Base-by-base conservation (phyloP, 139 green algal species). In the Chlorella ohadii region DNA sequence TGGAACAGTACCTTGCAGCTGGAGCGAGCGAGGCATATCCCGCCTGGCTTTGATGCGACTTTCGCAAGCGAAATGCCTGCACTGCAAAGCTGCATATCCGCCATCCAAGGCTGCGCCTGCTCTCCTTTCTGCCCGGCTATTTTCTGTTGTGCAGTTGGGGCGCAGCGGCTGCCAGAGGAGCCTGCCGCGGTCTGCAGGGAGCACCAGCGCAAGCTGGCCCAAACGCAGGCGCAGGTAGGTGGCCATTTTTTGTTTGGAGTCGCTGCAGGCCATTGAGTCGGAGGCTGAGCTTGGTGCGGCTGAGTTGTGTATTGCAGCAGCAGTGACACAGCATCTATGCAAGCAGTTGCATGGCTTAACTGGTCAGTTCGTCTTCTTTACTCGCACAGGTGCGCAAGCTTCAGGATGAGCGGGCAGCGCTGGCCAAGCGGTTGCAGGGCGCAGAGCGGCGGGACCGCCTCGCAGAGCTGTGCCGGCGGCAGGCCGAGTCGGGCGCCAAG, bases 381-480 rank as follows among this genome's bases (percentile, higher is more conserved):
- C n/a, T n/a, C n/a, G n/a, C 19, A 38, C 68, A 75, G 36, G 33
- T 76, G 6, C 39, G 22, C 17, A 76, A 56, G 79, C n/a, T 84
- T 56, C 61, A 84, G 22, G 61, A 65, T 44, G 64, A 84, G 65
- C 64, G 33, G 23, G 65, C 39, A 0, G 79, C 39, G 36, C 65
- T 78, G 44, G n/a, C 51, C 13, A 61, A 67, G 44, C 38, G 41
- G 79, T 3, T 84, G 64, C 79, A 84, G 47, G 65, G 25, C 2
- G 47, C 66, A 34, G 17, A 63, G 64, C 44, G 64, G 64, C 41
- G 65, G 20, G 65, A 84, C 65, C 33, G 79, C n/a, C 22, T 84
- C 47, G 79, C 79, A 28, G 79, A 84, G 65, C 65, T 84, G 20
- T 84, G 66, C 65, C 63, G 66, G 27, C n/a, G 44, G 15, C 79